phyloP scores from a whole-genome alignment of 148 eudicot species.

The Linanthus parryae region DNA sequence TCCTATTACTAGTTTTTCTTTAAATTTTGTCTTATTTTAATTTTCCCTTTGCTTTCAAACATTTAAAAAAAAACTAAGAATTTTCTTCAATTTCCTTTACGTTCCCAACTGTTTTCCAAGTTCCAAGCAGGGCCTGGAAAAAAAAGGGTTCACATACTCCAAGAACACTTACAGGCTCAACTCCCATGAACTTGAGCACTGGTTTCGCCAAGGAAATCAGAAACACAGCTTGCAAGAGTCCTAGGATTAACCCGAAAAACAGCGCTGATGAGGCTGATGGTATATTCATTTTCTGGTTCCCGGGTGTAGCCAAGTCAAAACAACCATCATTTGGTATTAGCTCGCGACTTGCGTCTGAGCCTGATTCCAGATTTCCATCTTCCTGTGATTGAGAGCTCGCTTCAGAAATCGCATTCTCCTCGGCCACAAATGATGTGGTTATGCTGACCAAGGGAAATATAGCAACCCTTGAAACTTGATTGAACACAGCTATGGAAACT shows the following conservation, averaged over 20 bases:
- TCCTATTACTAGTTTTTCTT: too few relatives aligned
- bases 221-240: conserved; percentile 60
- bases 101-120: too few relatives aligned
- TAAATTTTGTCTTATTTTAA: too few relatives aligned
- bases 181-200: conserved; percentile 59
- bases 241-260: conserved; percentile 55
- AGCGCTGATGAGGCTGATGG: conserved; percentile 88
- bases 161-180: conserved; percentile 24
- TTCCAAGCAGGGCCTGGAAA: too few relatives aligned
- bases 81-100: too few relatives aligned
- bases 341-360: conserved; percentile 13
- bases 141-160: not conserved
- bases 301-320: conserved; percentile 13
- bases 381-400: conserved; percentile 16
- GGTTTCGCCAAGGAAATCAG: conserved; percentile 53
- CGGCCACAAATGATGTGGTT: conserved; percentile 88
- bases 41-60: too few relatives aligned
- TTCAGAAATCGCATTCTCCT: conserved; percentile 52
- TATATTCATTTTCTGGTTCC: conserved; percentile 41
- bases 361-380: conserved; percentile 33
- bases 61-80: too few relatives aligned
- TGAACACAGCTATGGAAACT: conserved; percentile 73
- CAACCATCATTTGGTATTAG: conserved; percentile 3
- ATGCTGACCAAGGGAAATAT: conserved; percentile 82
- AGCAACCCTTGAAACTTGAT: conserved; percentile 76